Evolutionary conservation across 768 basidiomycete genomes (phyloP).

Genomic region (Russula sp.): DNA sequence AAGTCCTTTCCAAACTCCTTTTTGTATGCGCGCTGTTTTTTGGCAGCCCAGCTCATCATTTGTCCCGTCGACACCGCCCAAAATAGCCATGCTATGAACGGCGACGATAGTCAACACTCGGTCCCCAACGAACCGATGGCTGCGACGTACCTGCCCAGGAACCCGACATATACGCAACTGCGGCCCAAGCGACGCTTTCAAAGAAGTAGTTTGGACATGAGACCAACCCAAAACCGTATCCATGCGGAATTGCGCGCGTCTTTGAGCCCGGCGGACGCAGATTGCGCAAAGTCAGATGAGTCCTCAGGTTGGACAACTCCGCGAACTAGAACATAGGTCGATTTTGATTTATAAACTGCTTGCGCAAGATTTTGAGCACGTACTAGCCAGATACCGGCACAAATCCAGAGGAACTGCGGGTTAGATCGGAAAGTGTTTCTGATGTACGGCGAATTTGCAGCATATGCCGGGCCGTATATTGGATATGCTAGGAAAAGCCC

Average conservation of each 20-base stretch:
- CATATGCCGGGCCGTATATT: slow-evolving; percentile 78
- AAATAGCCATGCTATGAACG: slow-evolving; percentile 57
- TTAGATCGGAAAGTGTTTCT: slow-evolving; percentile 61
- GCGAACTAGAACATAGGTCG: slow-evolving; percentile 54
- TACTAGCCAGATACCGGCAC: slow-evolving; percentile 72
- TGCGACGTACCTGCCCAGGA: slow-evolving; percentile 64
- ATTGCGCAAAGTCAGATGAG: slow-evolving; percentile 77
- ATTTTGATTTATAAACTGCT: background rate
- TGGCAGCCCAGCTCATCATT: slow-evolving; percentile 85
- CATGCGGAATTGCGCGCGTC: slow-evolving; percentile 81
- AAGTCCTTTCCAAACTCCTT: slow-evolving; percentile 92
- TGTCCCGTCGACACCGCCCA: slow-evolving; percentile 54
- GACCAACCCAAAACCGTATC: slow-evolving; percentile 86
- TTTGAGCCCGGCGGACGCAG: slow-evolving; percentile 80
- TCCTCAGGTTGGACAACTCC: slow-evolving; percentile 78
- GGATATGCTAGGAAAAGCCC: slow-evolving; percentile 78
- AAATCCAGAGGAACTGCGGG: slow-evolving; percentile 62
- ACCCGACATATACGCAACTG: slow-evolving; percentile 72
- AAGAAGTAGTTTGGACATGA: slow-evolving; percentile 95
- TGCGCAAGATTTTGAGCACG: slow-evolving; percentile 36
- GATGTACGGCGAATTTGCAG: slow-evolving; percentile 59
- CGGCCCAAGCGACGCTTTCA: slow-evolving; percentile 74
- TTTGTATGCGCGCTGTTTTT: slow-evolving; percentile 88
- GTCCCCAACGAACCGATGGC: slow-evolving; percentile 3
- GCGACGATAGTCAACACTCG: background rate